A percentile compares a stretch with the other conserved stretches of the same genome.
phyloP scores from a whole-genome alignment of 371 early-diverging fungal species.

The Mucor irregularis region DNA sequence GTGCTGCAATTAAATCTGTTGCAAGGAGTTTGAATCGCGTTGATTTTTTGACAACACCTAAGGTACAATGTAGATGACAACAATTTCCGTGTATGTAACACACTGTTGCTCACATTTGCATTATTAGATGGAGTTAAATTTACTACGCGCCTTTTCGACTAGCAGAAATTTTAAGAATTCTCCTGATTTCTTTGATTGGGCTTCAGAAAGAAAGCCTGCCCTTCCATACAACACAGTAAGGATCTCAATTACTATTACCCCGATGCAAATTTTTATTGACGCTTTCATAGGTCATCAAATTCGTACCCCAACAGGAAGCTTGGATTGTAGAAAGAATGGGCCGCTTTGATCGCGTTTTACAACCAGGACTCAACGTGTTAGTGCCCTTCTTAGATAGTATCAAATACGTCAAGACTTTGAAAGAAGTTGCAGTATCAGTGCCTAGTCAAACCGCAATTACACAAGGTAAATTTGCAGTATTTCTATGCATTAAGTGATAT shows the following conservation, averaged over 20 bases:
- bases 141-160: too few species aligned
- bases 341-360: neutral
- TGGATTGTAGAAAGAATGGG: slow-evolving; percentile 1
- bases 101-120: too few species aligned
- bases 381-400: neutral
- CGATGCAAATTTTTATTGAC: neutral
- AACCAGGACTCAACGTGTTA: neutral
- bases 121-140: too few species aligned
- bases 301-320: neutral
- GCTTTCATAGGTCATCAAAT: neutral
- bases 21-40: too few species aligned
- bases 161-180: too few species aligned
- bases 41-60: too few species aligned
- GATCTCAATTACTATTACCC: neutral
- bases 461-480: too few species aligned
- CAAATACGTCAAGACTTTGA: neutral
- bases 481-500: too few species aligned
- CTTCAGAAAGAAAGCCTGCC: neutral
- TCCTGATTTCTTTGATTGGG: too few species aligned
- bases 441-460: neutral
- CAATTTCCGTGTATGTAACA: too few species aligned
- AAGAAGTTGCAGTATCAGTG: neutral
- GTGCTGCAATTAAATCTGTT: too few species aligned
- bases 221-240: neutral
- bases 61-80: too few species aligned